These are phyloP conservation scores for Camptophora hylomeconis DNA, from an alignment of 2,329 filamentous ascomycete species.

Conservation along the genomic window DNA sequence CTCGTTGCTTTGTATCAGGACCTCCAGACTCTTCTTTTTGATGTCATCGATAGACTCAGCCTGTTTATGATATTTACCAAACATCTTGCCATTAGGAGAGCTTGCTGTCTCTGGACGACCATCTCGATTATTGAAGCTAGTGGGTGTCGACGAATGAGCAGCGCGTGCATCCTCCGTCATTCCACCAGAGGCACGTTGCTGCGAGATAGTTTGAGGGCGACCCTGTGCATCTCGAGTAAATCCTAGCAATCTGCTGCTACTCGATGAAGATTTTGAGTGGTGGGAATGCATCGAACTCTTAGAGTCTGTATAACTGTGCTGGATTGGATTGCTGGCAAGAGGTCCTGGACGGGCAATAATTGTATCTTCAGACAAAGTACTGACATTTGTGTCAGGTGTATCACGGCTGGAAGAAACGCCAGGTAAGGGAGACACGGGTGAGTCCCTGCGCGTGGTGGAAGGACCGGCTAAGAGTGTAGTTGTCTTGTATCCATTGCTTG, in stretches of 20 bases:
- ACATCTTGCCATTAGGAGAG: conserved; percentile 8
- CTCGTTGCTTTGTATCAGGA: conserved; percentile 68
- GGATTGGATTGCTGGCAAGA: too few species aligned
- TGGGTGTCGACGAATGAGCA: conserved; percentile 8
- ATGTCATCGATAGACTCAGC: conserved; percentile 10
- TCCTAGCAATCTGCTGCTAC: conserved; percentile 7
- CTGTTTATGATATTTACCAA: too few species aligned
- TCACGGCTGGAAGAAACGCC: too few species aligned
- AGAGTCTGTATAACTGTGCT: too few species aligned
- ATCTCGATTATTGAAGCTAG: conserved; percentile 9
- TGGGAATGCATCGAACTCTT: conserved; percentile 1
- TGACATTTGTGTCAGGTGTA: too few species aligned
- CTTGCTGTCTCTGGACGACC: conserved; percentile 9
- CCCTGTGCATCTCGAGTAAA: conserved; percentile 5
- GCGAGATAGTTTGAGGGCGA: conserved; percentile 5
- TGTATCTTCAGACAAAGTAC: too few species aligned
- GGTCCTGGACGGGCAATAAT: too few species aligned
- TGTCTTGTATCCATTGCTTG: too few species aligned
- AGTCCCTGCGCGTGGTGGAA: too few species aligned
- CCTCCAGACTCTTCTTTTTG: conserved; percentile 58
- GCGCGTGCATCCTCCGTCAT: conserved; percentile 4
- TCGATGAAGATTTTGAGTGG: conserved; percentile 7
- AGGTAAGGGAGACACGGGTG: too few species aligned
- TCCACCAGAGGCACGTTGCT: conserved; percentile 4
- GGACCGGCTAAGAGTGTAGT: too few species aligned